Evolutionary conservation across 352 stramenopile species (phyloP).

Genomic region (Sclerospora graminicola): DNA sequence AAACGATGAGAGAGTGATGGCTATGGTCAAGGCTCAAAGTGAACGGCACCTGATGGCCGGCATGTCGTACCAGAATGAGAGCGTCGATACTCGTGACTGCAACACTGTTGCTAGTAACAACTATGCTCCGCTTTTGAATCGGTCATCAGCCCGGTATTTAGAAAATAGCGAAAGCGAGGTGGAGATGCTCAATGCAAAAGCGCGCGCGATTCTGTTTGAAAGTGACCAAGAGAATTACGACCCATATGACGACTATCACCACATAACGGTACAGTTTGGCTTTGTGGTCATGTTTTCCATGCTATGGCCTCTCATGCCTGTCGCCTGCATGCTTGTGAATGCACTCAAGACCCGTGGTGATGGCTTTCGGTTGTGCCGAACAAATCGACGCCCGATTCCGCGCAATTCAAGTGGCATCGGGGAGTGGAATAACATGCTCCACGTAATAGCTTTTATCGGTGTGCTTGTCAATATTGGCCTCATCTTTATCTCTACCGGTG

Average conservation of each 20-base stretch:
- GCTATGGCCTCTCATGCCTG: slow-evolving; percentile 73
- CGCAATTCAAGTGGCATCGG: slow-evolving; percentile 63
- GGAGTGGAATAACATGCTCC: slow-evolving; percentile 62
- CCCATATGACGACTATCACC: slow-evolving; percentile 73
- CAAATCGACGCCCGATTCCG: slow-evolving; percentile 61
- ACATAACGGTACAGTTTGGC: slow-evolving; percentile 72
- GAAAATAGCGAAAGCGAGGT: slow-evolving; percentile 56
- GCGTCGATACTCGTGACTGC: slow-evolving; percentile 4
- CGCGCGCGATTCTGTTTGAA: slow-evolving; percentile 64
- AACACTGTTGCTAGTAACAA: slow-evolving; percentile 2
- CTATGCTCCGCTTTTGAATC: slow-evolving; percentile 36
- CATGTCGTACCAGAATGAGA: slow-evolving; percentile 38
- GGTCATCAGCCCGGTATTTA: slow-evolving; percentile 54
- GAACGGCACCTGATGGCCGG: slow-evolving; percentile 46
- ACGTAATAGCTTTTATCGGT: slow-evolving; percentile 50
- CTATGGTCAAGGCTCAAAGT: slow-evolving; percentile 56
- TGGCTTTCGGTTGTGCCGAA: slow-evolving; percentile 61
- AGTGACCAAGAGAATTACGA: slow-evolving; percentile 72
- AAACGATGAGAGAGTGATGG: slow-evolving; percentile 49
- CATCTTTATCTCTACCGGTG: slow-evolving; percentile 68
- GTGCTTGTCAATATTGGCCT: slow-evolving; percentile 72
- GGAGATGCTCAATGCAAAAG: slow-evolving; percentile 55
- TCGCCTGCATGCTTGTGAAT: slow-evolving; percentile 68
- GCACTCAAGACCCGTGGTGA: slow-evolving; percentile 72
- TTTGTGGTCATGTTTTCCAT: slow-evolving; percentile 86